Base-by-base conservation (phyloP, 495 filamentous ascomycete species). In the Aspergillus diversus region DNA sequence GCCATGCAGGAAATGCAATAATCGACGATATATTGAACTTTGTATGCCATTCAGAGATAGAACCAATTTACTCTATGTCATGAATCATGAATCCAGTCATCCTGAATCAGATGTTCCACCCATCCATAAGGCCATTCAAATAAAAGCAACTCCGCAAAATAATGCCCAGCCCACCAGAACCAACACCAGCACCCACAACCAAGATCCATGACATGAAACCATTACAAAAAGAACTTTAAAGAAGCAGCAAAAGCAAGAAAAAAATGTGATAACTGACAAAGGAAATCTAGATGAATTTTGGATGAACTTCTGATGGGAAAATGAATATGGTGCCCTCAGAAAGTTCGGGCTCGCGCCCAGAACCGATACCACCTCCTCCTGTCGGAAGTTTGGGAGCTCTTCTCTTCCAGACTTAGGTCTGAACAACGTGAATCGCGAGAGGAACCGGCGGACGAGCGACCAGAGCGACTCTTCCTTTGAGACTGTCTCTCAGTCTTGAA, bases 341-440 rank as follows among this genome's bases (percentile, higher is more conserved):
- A 16, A 35, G 17, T 31, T 57, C 48, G 66, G 7, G 63, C 65
- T 46, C 71, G 73, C 54, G 70, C 70, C 31, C 70, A 68, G 65
- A 71, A 67, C 49, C 73, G 73, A 64, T 73, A 76, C 76, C 76
- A 75, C 49, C 75, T 73, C 66, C 67, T 72, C 34, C 74, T 68
- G 8, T 57, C 63, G 7, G 75, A 16, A 7, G 71, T 11, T 42
- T 33, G 32, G 32, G 50, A 69, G 34, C 62, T 58, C 59, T 77
- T 79, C 59, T 76, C 74, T 58, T 72, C 72, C 35, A 52, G 68
- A 67, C 61, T 69, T 62, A 15, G 13, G 21, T 48, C 46, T 12
- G 53, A 56, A 47, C 52, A 57, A 7, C 42, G 39, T 2, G 52
- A 55, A 15, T 34, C 32, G 42, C 60, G 53, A 2, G 43, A 57